Evolutionary conservation across 2,329 filamentous ascomycete genomes (phyloP).

Genomic region (Colletotrichum phormii): DNA sequence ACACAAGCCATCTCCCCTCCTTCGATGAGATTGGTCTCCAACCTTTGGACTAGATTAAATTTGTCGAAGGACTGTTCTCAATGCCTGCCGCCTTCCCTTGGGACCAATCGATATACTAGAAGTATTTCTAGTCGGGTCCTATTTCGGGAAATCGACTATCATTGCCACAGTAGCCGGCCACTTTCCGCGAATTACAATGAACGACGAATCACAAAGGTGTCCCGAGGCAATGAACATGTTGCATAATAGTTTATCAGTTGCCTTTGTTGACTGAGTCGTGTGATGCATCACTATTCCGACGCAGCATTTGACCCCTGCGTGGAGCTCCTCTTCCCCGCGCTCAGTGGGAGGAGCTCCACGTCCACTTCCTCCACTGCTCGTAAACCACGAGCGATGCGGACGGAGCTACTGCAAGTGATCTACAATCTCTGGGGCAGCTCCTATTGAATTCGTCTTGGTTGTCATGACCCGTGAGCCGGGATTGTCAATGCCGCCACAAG

Average conservation of each 20-base stretch:
- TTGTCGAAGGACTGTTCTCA: constrained; percentile 4
- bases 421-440: neutral
- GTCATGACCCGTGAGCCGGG: neutral
- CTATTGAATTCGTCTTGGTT: neutral
- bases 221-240: no score
- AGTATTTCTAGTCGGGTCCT: neutral
- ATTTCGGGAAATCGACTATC: no score
- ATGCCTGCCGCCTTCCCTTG: constrained; percentile 8
- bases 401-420: neutral
- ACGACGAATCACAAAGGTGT: no score
- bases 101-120: constrained; percentile 1
- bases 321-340: constrained; percentile 20
- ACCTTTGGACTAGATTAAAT: constrained; percentile 7
- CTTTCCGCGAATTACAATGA: no score
- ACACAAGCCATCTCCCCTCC: neutral
- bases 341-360: constrained; percentile 20
- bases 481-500: constrained; percentile 7
- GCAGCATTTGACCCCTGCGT: neutral
- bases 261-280: neutral
- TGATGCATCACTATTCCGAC: neutral
- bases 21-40: constrained; percentile 14
- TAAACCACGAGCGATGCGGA: neutral
- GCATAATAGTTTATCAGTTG: no score
- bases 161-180: no score
- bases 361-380: constrained; percentile 13